These are phyloP conservation scores for Casaregolazyma suthepensis DNA, from an alignment of 1,139 yeast genomes.

Conservation along the genomic window DNA sequence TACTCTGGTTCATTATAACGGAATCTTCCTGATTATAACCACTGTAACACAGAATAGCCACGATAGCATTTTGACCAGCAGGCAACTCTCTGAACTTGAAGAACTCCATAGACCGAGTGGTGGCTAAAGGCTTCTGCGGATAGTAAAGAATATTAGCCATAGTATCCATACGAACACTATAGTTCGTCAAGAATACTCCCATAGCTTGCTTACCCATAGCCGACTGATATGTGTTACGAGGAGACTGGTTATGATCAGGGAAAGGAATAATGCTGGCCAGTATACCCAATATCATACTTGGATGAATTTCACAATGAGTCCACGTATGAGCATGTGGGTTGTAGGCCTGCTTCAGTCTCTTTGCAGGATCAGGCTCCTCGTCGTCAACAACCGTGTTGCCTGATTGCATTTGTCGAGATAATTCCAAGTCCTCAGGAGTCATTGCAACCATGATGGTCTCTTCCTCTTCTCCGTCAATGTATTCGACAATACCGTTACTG, in stretches of 20 bases:
- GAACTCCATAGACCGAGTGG: slow-evolving; percentile 98
- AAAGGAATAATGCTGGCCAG: slow-evolving; percentile 98
- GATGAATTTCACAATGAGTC: slow-evolving; percentile 99
- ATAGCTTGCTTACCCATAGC: slow-evolving; percentile 99
- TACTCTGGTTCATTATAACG: slow-evolving; percentile 98
- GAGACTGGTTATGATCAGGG: slow-evolving; percentile 99
- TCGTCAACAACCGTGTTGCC: slow-evolving; percentile 34
- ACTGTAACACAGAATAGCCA: slow-evolving; percentile 95
- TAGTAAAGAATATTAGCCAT: slow-evolving; percentile 97
- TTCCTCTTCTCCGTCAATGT: slow-evolving; percentile 96
- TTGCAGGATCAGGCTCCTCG: slow-evolving; percentile 67
- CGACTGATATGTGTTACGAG: slow-evolving; percentile 98
- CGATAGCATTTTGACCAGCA: slow-evolving; percentile 98
- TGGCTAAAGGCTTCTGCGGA: slow-evolving; percentile 98
- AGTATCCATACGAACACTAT: slow-evolving; percentile 96
- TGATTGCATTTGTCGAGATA: slow-evolving; percentile 50
- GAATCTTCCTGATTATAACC: slow-evolving; percentile 99
- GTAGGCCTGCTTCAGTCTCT: slow-evolving; percentile 72
- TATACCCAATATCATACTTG: slow-evolving; percentile 97
- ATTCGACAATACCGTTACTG: slow-evolving; percentile 82
- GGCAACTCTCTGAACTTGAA: slow-evolving; percentile 96
- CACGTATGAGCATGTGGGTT: slow-evolving; percentile 72
- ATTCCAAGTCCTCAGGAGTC: slow-evolving; percentile 94
- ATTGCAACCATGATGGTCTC: slow-evolving; percentile 97
- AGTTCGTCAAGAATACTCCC: slow-evolving; percentile 98